Evolutionary conservation across 345 rosid species (phyloP).

Genomic region (Leavenworthia alabamica): DNA sequence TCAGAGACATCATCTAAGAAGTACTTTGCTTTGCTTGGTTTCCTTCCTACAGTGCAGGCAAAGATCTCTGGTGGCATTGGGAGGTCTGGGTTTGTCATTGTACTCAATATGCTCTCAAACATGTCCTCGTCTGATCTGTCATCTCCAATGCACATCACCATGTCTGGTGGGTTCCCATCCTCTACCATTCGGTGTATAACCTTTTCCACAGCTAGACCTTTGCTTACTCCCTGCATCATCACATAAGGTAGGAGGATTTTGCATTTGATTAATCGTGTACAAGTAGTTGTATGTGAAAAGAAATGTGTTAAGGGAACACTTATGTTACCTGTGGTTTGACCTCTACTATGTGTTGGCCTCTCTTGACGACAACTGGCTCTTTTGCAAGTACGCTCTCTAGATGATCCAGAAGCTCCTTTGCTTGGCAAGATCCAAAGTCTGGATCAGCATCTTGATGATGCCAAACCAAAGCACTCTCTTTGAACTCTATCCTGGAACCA

Average conservation of each 20-base stretch:
- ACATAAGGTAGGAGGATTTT: neutral
- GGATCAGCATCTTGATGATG: constrained; percentile 96
- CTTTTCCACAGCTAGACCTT: constrained; percentile 71
- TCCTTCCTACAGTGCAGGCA: constrained; percentile 81
- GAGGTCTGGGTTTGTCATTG: constrained; percentile 43
- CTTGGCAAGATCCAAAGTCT: constrained; percentile 87
- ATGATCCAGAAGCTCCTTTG: constrained; percentile 80
- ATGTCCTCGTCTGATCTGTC: constrained; percentile 92
- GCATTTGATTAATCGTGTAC: neutral
- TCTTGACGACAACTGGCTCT: constrained; percentile 77
- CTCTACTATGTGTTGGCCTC: constrained; percentile 87
- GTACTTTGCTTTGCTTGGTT: constrained; percentile 89
- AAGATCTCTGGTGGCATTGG: constrained; percentile 64
- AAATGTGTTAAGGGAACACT: neutral
- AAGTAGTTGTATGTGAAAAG: neutral
- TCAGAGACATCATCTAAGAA: constrained; percentile 62
- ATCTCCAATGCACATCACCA: constrained; percentile 82
- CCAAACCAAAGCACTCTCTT: constrained; percentile 88
- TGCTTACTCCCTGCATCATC: constrained; percentile 66
- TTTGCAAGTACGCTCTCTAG: constrained; percentile 77
- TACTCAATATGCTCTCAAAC: constrained; percentile 68
- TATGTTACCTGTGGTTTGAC: constrained; percentile 76
- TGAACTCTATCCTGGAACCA: constrained; percentile 71
- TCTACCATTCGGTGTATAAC: constrained; percentile 49
- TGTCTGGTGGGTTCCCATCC: constrained; percentile 54